Evolutionary conservation across 768 basidiomycete genomes (phyloP), one percentile per base, ranked within the genome.

Genomic region (Lentinula edodes): DNA sequence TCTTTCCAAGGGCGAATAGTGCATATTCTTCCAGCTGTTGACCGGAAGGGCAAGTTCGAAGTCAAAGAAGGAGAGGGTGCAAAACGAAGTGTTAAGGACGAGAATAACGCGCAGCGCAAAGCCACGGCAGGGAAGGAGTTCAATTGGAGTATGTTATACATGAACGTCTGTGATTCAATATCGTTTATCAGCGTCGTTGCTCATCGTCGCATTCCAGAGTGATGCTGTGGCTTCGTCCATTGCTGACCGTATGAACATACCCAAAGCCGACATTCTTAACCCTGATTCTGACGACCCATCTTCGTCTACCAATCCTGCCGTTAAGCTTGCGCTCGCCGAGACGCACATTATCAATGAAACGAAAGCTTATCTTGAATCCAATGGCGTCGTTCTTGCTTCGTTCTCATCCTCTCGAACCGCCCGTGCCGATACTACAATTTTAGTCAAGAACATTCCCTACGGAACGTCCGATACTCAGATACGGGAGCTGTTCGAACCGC

Each of bases 401-500:
- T 87, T 90, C 65, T 77, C 80, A 4, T 43, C 38, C 8, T 73
- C 80, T 1, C 73, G 73, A 32, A 57, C 74, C 12, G 75, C 75
- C 3, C 80, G 84, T 13, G 95, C 93, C 0, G 85, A 90, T 66
- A 95, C 91, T 0, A 85, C 81, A 38, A 87, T 98, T 63, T 82
- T 99, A 16, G 90, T 98, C 64, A 98, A 98, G 77, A 98, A 98
- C 74, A 93, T 99, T 50, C 96, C 97, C 0, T 96, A 90, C 68
- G 93, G 91, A 6, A 96, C 95, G 2, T 83, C 88, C 0, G 73
- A 77, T 0, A 81, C 85, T 16, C 84, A 92, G 64, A 84, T 98
- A n/a, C 83, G 83, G 23, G 87, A 87, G 62, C 71, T 98, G 52
- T 95, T 98, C 67, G 82, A 84, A 57, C 78, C 82, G 0, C 88